Evolutionary conservation across 2,329 filamentous ascomycete genomes (phyloP).

Genomic region (Talaromyces sp.): DNA sequence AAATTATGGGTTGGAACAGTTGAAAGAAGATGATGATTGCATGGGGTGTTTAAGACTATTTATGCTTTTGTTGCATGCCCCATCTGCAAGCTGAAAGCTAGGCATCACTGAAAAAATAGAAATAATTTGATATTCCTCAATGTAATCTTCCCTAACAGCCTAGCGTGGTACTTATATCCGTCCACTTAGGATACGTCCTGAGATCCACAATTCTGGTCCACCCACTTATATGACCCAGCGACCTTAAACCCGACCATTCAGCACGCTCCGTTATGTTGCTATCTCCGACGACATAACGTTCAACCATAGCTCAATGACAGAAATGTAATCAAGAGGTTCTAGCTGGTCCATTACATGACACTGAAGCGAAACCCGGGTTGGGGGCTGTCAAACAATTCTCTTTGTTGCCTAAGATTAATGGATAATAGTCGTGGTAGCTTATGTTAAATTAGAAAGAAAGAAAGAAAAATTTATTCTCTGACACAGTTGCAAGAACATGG

Average conservation of each 20-base stretch:
- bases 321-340: neutral
- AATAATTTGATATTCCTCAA: neutral
- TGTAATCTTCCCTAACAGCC: neutral
- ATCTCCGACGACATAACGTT: neutral
- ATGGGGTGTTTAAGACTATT: neutral
- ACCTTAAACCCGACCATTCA: neutral
- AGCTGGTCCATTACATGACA: neutral
- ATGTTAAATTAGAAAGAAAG: too few relatives aligned
- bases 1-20: neutral
- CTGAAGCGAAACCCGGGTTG: too few relatives aligned
- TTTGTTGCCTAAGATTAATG: too few relatives aligned
- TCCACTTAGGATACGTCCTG: neutral
- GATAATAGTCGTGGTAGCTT: too few relatives aligned
- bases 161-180: neutral
- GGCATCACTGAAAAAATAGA: neutral
- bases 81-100: neutral
- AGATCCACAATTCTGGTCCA: neutral
- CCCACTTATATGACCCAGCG: neutral
- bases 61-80: neutral
- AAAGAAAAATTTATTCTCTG: too few relatives aligned
- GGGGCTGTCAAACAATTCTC: neutral
- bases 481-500: neutral
- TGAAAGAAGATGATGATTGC: neutral
- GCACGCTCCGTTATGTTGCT: neutral
- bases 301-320: neutral